Conservation (phyloP, 2,329 filamentous ascomycete genomes). For the Colletotrichum filicis region DNA sequence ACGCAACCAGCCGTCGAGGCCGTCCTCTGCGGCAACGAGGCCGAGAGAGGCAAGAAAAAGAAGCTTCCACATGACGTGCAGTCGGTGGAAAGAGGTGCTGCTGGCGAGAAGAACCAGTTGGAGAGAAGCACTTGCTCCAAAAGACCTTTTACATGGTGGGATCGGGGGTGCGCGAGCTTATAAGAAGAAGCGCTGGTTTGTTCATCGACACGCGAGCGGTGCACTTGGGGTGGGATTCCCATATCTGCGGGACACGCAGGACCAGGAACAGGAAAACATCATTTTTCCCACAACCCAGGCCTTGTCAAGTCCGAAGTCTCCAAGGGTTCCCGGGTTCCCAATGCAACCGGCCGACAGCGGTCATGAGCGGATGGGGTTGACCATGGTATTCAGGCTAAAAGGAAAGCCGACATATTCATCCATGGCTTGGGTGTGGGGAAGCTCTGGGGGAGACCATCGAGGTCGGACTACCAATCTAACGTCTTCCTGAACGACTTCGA, state of each 20-base stretch:
- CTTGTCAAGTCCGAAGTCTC: not conserved
- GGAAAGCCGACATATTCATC: slow-evolving; percentile 19
- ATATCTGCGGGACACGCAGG: slow-evolving; percentile 19
- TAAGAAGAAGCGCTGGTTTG: not conserved
- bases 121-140: slow-evolving; percentile 22
- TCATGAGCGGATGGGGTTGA: not conserved
- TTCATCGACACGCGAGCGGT: not conserved
- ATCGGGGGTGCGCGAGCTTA: slow-evolving; percentile 5
- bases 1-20: slow-evolving; percentile 71
- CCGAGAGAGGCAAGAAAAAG: slow-evolving; percentile 44
- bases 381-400: slow-evolving; percentile 33
- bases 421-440: slow-evolving; percentile 15
- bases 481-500: not conserved
- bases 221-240: not conserved
- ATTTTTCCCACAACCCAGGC: not conserved
- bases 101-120: slow-evolving; percentile 4
- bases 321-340: not conserved
- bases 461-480: not conserved
- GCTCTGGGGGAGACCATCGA: not conserved
- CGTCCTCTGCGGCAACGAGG: slow-evolving; percentile 65
- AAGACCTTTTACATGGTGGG: not conserved
- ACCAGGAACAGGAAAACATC: not conserved
- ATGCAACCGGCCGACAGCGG: not conserved
- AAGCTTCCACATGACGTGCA: slow-evolving; percentile 40
- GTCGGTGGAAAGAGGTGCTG: slow-evolving; percentile 3